phyloP scores from a whole-genome alignment of 2,329 filamentous ascomycete genomes.

The Ophiostoma triangulosporum region DNA sequence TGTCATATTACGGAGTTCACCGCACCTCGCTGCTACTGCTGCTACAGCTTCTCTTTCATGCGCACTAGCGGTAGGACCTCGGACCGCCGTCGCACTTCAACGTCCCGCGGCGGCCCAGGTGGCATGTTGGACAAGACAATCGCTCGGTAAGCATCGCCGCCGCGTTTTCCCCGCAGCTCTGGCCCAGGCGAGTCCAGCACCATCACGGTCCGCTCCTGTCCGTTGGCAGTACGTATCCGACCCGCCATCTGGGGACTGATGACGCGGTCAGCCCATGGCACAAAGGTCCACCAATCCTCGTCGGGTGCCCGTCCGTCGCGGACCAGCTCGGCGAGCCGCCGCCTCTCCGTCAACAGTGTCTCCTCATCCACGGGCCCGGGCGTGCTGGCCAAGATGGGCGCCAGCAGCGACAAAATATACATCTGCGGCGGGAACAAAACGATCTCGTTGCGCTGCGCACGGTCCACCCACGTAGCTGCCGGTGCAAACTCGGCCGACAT shows the following conservation, averaged over 20 bases:
- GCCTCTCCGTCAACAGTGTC: conserved; percentile 28
- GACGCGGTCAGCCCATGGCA: conserved; percentile 44
- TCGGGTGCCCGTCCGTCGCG: conserved; percentile 22
- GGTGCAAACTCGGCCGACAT: conserved; percentile 52
- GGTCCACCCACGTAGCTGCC: conserved; percentile 53
- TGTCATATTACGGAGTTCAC: too few relatives aligned
- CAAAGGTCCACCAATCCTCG: conserved; percentile 20
- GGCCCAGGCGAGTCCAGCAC: conserved; percentile 43
- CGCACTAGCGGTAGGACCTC: conserved; percentile 21
- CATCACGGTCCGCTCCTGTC: conserved; percentile 36
- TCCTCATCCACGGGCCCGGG: conserved; percentile 14
- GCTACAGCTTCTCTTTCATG: conserved; percentile 2
- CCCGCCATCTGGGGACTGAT: conserved; percentile 42
- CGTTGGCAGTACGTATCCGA: conserved; percentile 21
- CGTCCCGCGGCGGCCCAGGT: conserved; percentile 35
- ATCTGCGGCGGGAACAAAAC: conserved; percentile 86
- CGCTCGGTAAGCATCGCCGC: conserved; percentile 46
- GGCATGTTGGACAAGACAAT: conserved; percentile 38
- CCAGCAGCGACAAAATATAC: conserved; percentile 52
- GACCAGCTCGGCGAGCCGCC: conserved; percentile 41
- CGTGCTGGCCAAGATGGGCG: conserved; percentile 32
- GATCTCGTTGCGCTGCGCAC: conserved; percentile 50
- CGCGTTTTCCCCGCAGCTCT: conserved; percentile 35
- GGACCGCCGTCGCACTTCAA: conserved; percentile 37
- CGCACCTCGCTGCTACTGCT: background rate